Evolutionary conservation across 2,329 filamentous ascomycete species (phyloP).

Genomic region (Arthroderma sp.): DNA sequence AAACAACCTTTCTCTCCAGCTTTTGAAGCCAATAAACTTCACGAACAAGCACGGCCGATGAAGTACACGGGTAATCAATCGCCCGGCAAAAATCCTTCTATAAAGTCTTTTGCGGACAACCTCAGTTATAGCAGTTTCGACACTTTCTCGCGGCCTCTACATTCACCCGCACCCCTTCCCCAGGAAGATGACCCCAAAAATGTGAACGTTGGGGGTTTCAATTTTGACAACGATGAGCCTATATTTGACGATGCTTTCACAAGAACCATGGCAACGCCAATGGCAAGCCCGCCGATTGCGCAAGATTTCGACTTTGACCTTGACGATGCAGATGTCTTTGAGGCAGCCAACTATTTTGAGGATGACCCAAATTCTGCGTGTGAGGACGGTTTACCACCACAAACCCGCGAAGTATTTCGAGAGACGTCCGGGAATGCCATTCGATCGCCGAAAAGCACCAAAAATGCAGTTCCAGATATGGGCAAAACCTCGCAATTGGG

Average conservation of each 20-base stretch:
- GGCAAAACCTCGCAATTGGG: not conserved
- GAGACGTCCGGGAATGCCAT: slow-evolving; percentile 29
- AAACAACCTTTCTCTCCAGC: not conserved
- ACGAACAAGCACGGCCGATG: too few species aligned
- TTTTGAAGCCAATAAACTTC: not conserved
- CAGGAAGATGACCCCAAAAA: not conserved
- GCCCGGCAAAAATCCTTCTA: too few species aligned
- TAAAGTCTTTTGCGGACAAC: too few species aligned
- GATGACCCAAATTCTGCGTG: slow-evolving; percentile 9
- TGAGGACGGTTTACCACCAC: slow-evolving; percentile 5
- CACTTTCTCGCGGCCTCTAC: too few species aligned
- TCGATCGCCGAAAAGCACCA: slow-evolving; percentile 19
- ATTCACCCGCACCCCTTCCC: too few species aligned
- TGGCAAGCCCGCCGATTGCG: slow-evolving; percentile 11
- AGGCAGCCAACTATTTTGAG: slow-evolving; percentile 27
- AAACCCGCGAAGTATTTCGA: slow-evolving; percentile 25
- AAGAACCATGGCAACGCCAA: slow-evolving; percentile 30
- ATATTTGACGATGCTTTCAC: slow-evolving; percentile 19
- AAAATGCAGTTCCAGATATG: slow-evolving; percentile 10
- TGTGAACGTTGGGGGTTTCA: not conserved
- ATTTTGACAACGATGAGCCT: slow-evolving; percentile 10
- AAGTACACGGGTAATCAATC: too few species aligned
- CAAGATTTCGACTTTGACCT: slow-evolving; percentile 32
- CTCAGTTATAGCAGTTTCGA: too few species aligned
- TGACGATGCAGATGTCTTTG: slow-evolving; percentile 35